Evolutionary conservation across 805 yeast species (phyloP), one percentile per base, ranked within the genome.

Genomic region (Hermanozyma aechmeae): DNA sequence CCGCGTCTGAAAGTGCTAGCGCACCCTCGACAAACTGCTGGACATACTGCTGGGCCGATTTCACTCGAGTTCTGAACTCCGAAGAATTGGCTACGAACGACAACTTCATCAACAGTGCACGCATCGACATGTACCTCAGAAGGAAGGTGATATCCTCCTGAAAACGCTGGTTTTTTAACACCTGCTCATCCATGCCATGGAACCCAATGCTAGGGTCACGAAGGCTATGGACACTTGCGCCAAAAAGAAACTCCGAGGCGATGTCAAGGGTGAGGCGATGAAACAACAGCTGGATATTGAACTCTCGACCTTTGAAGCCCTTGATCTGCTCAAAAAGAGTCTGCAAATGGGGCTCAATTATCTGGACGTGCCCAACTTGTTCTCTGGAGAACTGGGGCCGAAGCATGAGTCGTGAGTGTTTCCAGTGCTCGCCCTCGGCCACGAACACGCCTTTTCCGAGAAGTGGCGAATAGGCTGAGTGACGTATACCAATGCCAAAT

Each of bases 161-260:
- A 17, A 17, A 17, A 7, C 10, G 9, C 9, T 7, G 10, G 9
- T 17, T 17, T 7, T 7, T 10, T 7, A 7, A 7, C 20, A 17
- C 9, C 9, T 10, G 20, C 9, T 7, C 9, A 7, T 17, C 9
- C 20, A 10, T 7, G 20, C 9, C 9, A 10, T 17, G 9, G 20
- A 17, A 17, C 9, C 20, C 20, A 17, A 17, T 18, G 21, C 8
- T 17, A 7, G 10, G 20, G 32, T 53, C 59, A 16, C 38, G 40
- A 22, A 58, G 49, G 14, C 53, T 43, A 23, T 48, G 48, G 25
- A 48, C 50, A 8, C 57, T 46, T 37, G 56, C 61, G 14, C 68
- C 68, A 43, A 61, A 57, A 30, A 61, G 51, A 38, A 60, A 59
- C 40, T 61, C 66, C 15, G 64, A 48, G 7, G 66, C 55, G 16